Evolutionary conservation across 179 eudicot species (phyloP).

Genomic region (Actinidia polygama): DNA sequence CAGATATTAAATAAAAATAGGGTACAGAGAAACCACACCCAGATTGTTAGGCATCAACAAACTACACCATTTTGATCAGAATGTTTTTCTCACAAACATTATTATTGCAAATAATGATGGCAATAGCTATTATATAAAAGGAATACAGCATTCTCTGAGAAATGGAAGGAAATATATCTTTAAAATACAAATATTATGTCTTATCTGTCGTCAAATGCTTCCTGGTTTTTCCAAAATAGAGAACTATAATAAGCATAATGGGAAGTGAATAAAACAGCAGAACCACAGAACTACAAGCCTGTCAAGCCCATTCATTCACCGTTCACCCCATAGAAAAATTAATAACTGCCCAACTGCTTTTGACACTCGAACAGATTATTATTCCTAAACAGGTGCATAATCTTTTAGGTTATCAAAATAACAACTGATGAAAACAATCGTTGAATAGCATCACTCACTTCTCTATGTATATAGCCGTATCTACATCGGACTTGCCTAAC

Average conservation of each 20-base stretch:
- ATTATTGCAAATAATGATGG: background rate
- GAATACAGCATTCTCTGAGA: background rate
- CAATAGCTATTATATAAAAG: background rate
- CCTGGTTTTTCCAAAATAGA: background rate
- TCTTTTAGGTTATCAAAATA: background rate
- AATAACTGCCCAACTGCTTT: background rate
- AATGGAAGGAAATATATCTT: background rate
- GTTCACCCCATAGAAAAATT: background rate
- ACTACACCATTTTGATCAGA: no score
- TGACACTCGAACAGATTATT: background rate
- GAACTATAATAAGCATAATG: no score
- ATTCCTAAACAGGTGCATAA: background rate
- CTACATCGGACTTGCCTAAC: background rate
- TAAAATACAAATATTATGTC: no score
- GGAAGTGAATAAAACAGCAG: background rate
- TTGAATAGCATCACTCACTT: background rate
- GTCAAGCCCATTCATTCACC: no score
- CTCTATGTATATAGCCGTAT: background rate
- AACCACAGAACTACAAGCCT: background rate
- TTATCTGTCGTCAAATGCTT: no score
- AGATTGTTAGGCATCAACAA: background rate
- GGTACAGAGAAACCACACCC: background rate
- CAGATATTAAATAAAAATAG: background rate
- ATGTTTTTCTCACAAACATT: no score
- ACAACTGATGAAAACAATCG: background rate